Evolutionary conservation across 345 rosid genomes (phyloP).

Genomic region (Turnera subulata): DNA sequence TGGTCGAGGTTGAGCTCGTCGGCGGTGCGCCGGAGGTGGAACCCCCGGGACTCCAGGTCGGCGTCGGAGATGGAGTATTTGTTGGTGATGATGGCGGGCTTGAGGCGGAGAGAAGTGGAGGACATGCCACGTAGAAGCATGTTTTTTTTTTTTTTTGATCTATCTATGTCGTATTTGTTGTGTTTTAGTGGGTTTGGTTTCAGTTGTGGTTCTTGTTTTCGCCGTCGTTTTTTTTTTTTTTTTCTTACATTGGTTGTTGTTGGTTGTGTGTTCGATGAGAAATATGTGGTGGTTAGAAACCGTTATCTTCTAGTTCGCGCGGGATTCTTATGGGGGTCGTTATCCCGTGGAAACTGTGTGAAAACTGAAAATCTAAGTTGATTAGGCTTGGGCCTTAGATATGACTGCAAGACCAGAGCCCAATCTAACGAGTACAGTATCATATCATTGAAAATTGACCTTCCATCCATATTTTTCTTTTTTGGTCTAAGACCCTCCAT

Average conservation of each 20-base stretch:
- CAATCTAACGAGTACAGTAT: too few species aligned
- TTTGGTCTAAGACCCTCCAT: too few species aligned
- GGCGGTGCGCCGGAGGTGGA: constrained; percentile 57
- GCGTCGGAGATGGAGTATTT: constrained; percentile 59
- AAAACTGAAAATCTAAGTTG: too few species aligned
- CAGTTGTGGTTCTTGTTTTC: too few species aligned
- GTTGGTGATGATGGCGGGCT: constrained; percentile 22
- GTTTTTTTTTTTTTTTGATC: too few species aligned
- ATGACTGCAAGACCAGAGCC: too few species aligned
- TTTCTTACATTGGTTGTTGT: background rate
- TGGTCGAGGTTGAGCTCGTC: constrained; percentile 63
- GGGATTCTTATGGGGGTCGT: too few species aligned
- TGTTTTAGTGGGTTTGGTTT: too few species aligned
- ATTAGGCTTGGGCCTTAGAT: background rate
- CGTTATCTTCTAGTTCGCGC: constrained; percentile 8
- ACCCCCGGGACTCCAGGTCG: constrained; percentile 62
- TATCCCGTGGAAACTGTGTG: too few species aligned
- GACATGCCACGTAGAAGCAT: constrained; percentile 54
- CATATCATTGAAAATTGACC: too few species aligned
- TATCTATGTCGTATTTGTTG: background rate
- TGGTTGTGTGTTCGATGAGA: background rate
- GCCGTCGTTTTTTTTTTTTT: too few species aligned
- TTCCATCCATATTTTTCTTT: too few species aligned
- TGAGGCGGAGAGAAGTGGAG: constrained; percentile 36
- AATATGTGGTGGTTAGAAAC: background rate